Conservation (phyloP, 1,284 basidiomycete species). For the Termitomyces sp. region DNA sequence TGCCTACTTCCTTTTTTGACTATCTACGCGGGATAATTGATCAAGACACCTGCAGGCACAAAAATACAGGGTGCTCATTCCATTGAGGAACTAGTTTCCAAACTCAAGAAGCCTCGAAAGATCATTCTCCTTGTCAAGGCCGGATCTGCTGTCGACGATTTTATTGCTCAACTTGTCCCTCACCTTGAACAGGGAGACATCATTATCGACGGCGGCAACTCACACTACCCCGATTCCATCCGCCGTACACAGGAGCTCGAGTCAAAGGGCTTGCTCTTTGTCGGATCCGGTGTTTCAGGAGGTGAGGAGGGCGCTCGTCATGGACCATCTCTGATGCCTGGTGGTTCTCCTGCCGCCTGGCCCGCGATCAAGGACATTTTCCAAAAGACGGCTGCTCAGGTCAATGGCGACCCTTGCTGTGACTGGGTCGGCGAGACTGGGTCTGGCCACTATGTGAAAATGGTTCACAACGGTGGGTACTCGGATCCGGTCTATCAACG, state of each 20-base stretch:
- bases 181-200: slow-evolving; percentile 81
- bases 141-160: slow-evolving; percentile 72
- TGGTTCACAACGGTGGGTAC: slow-evolving; percentile 92
- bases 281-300: slow-evolving; percentile 98
- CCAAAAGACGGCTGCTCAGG: slow-evolving; percentile 96
- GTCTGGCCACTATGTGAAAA: slow-evolving; percentile 94
- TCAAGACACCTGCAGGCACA: slow-evolving; percentile 58
- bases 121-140: slow-evolving; percentile 97
- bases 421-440: slow-evolving; percentile 99
- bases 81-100: slow-evolving; percentile 81
- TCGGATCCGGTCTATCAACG: neutral
- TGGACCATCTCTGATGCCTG: slow-evolving; percentile 99
- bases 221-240: slow-evolving; percentile 98
- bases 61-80: slow-evolving; percentile 94
- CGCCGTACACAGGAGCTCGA: slow-evolving; percentile 93
- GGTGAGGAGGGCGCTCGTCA: slow-evolving; percentile 99
- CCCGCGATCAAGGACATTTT: slow-evolving; percentile 97
- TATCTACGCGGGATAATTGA: slow-evolving; percentile 21
- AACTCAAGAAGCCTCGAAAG: slow-evolving; percentile 82
- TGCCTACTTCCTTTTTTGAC: slow-evolving; percentile 30
- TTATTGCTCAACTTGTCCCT: slow-evolving; percentile 69
- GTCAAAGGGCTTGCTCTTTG: slow-evolving; percentile 91
- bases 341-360: slow-evolving; percentile 94
- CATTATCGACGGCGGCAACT: slow-evolving; percentile 99
- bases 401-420: slow-evolving; percentile 95